Evolutionary conservation across 2,329 filamentous ascomycete genomes (phyloP).

Genomic region (Verruconis gallopava): DNA sequence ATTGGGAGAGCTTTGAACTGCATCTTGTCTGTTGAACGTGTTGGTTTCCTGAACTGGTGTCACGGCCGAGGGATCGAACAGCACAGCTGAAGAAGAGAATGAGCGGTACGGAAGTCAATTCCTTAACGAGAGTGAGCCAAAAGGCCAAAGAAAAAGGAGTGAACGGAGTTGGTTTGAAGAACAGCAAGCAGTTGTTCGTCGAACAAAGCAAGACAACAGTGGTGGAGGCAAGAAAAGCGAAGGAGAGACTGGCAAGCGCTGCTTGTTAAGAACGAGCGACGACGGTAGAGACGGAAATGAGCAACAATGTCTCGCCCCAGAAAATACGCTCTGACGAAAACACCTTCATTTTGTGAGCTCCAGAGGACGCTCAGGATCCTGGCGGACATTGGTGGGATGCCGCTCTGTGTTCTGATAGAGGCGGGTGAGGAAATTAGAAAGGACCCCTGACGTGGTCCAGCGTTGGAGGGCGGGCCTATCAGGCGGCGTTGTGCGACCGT

Average conservation of each 20-base stretch:
- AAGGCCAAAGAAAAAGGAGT: neutral
- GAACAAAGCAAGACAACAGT: neutral
- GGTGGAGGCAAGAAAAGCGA: neutral
- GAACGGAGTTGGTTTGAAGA: neutral
- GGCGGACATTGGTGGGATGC: neutral
- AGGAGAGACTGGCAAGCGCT: neutral
- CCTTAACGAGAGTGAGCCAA: neutral
- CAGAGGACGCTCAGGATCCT: neutral
- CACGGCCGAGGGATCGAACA: too few species aligned
- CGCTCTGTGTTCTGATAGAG: neutral
- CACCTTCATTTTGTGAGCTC: neutral
- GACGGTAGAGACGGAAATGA: neutral
- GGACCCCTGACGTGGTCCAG: neutral
- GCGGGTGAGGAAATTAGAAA: neutral
- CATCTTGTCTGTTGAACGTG: neutral
- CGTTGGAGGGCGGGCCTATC: neutral
- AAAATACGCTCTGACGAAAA: neutral
- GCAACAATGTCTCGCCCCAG: neutral
- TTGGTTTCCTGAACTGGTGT: neutral
- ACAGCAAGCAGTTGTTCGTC: neutral
- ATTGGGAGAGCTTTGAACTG: neutral
- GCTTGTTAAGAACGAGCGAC: neutral
- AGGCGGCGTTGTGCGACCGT: neutral
- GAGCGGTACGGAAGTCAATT: neutral
- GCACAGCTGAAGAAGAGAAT: too few species aligned